Percentiles rank a stretch among this genome's conserved stretches.
phyloP scores from a whole-genome alignment of 2,329 filamentous ascomycete species.

The Penicillium digitatum region DNA sequence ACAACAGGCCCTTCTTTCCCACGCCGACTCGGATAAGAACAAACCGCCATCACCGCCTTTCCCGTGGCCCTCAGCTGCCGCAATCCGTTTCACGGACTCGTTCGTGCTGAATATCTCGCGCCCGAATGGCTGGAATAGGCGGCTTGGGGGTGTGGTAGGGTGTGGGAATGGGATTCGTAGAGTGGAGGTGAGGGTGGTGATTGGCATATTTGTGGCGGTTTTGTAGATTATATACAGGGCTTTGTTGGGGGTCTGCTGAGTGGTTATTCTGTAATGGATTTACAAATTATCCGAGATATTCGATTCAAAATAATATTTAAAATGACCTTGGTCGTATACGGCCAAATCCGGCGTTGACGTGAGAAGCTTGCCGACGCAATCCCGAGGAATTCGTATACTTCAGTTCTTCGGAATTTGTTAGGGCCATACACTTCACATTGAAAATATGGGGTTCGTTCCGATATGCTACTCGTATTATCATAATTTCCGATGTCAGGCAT shows the following conservation, averaged over 20 bases:
- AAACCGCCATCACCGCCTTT: slow-evolving; percentile 19
- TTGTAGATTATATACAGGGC: background rate
- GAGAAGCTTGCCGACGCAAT: slow-evolving; percentile 7
- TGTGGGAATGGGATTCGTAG: slow-evolving; percentile 10
- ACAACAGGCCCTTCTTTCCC: slow-evolving; percentile 21
- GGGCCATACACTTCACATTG: background rate
- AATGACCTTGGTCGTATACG: background rate
- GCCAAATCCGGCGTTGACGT: slow-evolving; percentile 6
- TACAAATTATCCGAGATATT: background rate
- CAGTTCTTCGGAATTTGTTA: background rate
- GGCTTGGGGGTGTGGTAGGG: slow-evolving; percentile 6
- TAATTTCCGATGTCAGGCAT: background rate
- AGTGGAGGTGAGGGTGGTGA: slow-evolving; percentile 1
- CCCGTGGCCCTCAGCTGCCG: slow-evolving; percentile 23
- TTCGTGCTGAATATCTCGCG: slow-evolving; percentile 30
- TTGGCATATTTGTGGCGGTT: slow-evolving; percentile 2
- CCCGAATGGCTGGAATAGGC: slow-evolving; percentile 23
- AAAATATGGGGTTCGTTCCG: background rate
- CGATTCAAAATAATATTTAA: too few relatives aligned
- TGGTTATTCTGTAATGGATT: background rate
- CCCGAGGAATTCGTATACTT: background rate
- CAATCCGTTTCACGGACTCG: slow-evolving; percentile 25
- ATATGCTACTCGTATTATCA: slow-evolving; percentile 9
- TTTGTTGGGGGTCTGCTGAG: background rate
- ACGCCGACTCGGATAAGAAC: slow-evolving; percentile 12